Conservation (phyloP, 768 basidiomycete genomes). For the Amanita subjunquillea region DNA sequence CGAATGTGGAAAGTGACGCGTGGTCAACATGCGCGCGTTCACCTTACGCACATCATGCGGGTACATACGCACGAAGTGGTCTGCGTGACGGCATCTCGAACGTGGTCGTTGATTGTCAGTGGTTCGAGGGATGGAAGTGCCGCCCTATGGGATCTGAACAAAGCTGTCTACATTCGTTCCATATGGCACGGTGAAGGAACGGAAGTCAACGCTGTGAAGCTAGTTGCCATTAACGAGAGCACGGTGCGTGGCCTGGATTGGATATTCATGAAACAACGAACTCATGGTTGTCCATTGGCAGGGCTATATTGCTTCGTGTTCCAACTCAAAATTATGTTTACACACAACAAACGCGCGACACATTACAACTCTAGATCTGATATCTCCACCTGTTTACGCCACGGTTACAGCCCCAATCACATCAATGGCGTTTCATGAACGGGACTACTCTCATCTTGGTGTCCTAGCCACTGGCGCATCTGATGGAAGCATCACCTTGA, state of each 20-base stretch:
- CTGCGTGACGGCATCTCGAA: slow-evolving; percentile 61
- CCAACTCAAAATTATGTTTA: slow-evolving; percentile 54
- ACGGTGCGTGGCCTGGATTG: slow-evolving; percentile 42
- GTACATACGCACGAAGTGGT: slow-evolving; percentile 63
- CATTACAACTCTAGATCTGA: slow-evolving; percentile 62
- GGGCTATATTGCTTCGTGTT: slow-evolving; percentile 87
- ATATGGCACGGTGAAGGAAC: slow-evolving; percentile 55
- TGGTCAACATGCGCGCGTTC: slow-evolving; percentile 19
- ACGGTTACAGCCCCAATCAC: slow-evolving; percentile 48
- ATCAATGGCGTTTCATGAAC: slow-evolving; percentile 78
- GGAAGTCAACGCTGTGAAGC: slow-evolving; percentile 38
- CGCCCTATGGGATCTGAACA: slow-evolving; percentile 84
- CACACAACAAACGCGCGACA: slow-evolving; percentile 83
- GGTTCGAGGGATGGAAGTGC: slow-evolving; percentile 83
- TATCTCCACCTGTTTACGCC: slow-evolving; percentile 30
- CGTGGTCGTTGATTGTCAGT: slow-evolving; percentile 79
- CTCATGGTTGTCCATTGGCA: slow-evolving; percentile 16
- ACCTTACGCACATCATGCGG: slow-evolving; percentile 66
- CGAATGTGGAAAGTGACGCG: slow-evolving; percentile 66
- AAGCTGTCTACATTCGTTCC: slow-evolving; percentile 69
- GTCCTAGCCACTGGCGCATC: slow-evolving; percentile 73
- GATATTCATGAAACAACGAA: neutral
- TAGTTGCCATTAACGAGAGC: slow-evolving; percentile 77
- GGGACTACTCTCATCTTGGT: slow-evolving; percentile 73
- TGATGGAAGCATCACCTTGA: slow-evolving; percentile 68